phyloP scores from a whole-genome alignment of 1,284 basidiomycete genomes.

The Microbotryomycetes sp. region DNA sequence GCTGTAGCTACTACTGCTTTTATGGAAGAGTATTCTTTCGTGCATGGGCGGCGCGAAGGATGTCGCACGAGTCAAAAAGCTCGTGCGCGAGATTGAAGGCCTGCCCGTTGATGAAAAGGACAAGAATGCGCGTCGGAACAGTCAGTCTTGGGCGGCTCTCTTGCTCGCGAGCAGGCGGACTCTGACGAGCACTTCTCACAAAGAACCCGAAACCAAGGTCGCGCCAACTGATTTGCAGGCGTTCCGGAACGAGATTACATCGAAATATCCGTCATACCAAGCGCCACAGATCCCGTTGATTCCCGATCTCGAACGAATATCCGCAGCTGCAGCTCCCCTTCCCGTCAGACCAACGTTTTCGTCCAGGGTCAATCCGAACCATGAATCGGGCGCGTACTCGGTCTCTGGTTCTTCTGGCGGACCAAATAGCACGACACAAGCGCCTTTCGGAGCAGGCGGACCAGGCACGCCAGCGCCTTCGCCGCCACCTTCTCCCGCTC shows the following conservation, averaged over 20 bases:
- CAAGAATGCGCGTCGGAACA: background rate
- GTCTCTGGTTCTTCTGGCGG: background rate
- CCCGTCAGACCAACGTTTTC: conserved; percentile 69
- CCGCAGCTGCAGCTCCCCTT: conserved; percentile 82
- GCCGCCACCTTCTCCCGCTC: conserved; percentile 34
- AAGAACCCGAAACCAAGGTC: conserved; percentile 32
- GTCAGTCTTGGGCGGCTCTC: background rate
- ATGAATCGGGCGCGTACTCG: conserved; percentile 11
- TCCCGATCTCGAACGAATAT: conserved; percentile 52
- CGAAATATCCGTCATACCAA: conserved; percentile 80
- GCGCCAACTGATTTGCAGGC: conserved; percentile 79
- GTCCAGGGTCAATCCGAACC: conserved; percentile 63
- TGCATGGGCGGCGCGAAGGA: conserved; percentile 90
- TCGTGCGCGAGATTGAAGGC: conserved; percentile 70
- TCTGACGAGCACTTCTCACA: conserved; percentile 55
- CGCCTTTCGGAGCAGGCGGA: conserved; percentile 6
- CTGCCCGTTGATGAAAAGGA: conserved; percentile 30
- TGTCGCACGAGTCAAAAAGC: conserved; percentile 68
- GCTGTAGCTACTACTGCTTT: conserved; percentile 72
- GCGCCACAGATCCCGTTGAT: conserved; percentile 37
- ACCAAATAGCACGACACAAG: background rate
- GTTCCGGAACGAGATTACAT: conserved; percentile 78
- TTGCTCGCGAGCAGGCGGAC: background rate
- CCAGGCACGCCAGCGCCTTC: conserved; percentile 5
- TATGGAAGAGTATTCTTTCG: conserved; percentile 91